Base-by-base conservation (phyloP, 2,329 filamentous ascomycete species). In the Lachnellula hyalina region DNA sequence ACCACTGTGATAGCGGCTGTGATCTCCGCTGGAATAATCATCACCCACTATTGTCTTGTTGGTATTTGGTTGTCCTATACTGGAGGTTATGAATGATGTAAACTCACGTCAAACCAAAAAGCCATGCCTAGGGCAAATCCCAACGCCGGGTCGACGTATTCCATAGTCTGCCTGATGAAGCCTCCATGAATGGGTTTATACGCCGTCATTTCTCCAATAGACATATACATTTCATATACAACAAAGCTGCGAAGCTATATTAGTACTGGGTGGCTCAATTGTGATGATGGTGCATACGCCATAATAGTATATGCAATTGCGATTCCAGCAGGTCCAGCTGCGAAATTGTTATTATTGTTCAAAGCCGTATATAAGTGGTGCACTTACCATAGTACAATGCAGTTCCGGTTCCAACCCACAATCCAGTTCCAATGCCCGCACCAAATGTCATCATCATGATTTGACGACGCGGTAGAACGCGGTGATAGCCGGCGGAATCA, bases 131-230 rank as follows among this genome's bases (percentile, higher is more conserved):
- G 72, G 28, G 77, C 76, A 47, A 80, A 80, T 11, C 76, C 76
- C 67, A 74, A 36, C 11, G 81, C 75, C 25, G 81, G 81, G 60
- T 84, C 81, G 55, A 84, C 71, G 60, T 85, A 85, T 47, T 81
- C 77, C 49, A 78, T 74, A 32, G 79, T 74, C 61, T 84, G 83
- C n/a, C 76, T 77, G 66, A 79, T 82, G 68, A 84, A 84, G 57
- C 79, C 81, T 46, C 82, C 82, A 55, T 81, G 81, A 55, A 84
- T 75, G 1, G 82, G 82, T 53, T 80, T 81, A 62, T 81, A 77
- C 45, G 82, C 71, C 60, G 84, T 72, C 76, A 83, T 81, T 62
- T 75, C 51, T 57, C 81, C 80, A 63, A 84, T 75, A 57, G 83
- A 75, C 5, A 74, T 59, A 65, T 83, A 84, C 60, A 74, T 73